phyloP scores from a whole-genome alignment of 371 early-diverging fungal species.

The Rhizopus delemar region DNA sequence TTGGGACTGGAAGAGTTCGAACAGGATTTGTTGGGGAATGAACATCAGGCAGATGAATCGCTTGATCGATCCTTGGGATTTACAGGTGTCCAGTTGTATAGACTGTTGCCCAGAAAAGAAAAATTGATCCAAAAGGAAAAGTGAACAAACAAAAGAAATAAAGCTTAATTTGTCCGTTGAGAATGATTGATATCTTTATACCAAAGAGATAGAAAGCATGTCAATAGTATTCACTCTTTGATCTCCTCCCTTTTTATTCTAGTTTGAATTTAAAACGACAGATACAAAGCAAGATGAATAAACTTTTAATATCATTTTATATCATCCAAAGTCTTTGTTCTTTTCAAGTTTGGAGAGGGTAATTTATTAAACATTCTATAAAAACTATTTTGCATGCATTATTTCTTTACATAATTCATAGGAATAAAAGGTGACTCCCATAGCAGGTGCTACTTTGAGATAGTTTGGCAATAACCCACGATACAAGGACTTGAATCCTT shows the following conservation, averaged over 20 bases:
- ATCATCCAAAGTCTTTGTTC: too few relatives aligned
- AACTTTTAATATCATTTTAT: too few relatives aligned
- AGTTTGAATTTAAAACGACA: too few relatives aligned
- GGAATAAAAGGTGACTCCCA: constrained; percentile 82
- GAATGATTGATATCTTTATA: too few relatives aligned
- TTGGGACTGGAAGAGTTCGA: neutral
- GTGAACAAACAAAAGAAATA: neutral
- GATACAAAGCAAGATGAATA: too few relatives aligned
- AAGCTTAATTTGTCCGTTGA: neutral
- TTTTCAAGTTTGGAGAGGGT: neutral
- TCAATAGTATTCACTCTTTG: too few relatives aligned
- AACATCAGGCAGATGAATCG: neutral
- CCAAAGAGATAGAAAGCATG: too few relatives aligned
- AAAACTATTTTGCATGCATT: constrained; percentile 31
- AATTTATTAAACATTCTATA: neutral
- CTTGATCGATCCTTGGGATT: neutral
- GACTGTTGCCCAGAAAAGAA: neutral
- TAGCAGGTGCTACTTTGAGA: constrained; percentile 85
- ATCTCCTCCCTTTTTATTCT: too few relatives aligned
- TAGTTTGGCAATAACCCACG: constrained; percentile 82
- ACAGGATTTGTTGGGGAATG: neutral
- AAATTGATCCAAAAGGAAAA: neutral
- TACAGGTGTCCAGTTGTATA: constrained; percentile 4
- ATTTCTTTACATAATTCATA: constrained; percentile 75
- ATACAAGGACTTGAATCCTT: constrained; percentile 59